These are phyloP conservation scores for Vanrija sp. DNA, from an alignment of 1,284 basidiomycete species.

Conservation along the genomic window DNA sequence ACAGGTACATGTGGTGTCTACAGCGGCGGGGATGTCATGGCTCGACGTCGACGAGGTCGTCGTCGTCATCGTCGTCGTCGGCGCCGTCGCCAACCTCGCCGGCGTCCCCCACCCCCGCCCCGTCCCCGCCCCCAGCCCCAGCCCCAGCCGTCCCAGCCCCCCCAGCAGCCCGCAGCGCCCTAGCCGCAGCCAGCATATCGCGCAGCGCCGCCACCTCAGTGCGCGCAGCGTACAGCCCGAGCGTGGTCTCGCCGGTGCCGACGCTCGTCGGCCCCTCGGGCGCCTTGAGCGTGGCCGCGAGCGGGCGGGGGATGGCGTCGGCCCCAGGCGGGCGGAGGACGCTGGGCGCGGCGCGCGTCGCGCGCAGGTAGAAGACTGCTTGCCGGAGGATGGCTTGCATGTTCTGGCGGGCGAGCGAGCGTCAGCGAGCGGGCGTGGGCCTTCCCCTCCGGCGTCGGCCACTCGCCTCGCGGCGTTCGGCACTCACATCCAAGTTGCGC, in stretches of 20 bases:
- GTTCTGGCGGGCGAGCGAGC: conserved; percentile 22
- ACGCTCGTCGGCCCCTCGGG: not conserved
- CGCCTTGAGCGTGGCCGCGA: conserved; percentile 11
- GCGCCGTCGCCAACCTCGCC: not conserved
- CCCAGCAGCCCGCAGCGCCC: conserved; percentile 9
- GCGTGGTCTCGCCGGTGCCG: conserved; percentile 15
- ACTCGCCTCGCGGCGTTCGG: not conserved
- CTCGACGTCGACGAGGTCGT: not conserved
- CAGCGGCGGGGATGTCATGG: not conserved
- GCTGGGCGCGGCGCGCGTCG: conserved; percentile 29
- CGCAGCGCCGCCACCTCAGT: conserved; percentile 31
- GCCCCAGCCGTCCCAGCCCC: not conserved
- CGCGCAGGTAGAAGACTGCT: conserved; percentile 40
- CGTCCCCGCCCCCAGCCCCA: not conserved
- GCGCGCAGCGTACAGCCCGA: conserved; percentile 40
- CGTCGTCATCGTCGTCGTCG: not conserved
- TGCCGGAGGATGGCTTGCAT: conserved; percentile 47
- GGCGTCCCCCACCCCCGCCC: not conserved
- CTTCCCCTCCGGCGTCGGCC: not conserved
- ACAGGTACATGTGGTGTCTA: not conserved
- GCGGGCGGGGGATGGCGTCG: conserved; percentile 28
- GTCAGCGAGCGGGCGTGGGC: not conserved
- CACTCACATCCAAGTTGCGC: conserved; percentile 39
- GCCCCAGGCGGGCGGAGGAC: conserved; percentile 29
- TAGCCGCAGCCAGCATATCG: conserved; percentile 28